A percentile compares a stretch with the other conserved stretches of the same genome.
Evolutionary conservation across 495 filamentous ascomycete species (phyloP).

Genomic region (Astrocystis sublimbata): DNA sequence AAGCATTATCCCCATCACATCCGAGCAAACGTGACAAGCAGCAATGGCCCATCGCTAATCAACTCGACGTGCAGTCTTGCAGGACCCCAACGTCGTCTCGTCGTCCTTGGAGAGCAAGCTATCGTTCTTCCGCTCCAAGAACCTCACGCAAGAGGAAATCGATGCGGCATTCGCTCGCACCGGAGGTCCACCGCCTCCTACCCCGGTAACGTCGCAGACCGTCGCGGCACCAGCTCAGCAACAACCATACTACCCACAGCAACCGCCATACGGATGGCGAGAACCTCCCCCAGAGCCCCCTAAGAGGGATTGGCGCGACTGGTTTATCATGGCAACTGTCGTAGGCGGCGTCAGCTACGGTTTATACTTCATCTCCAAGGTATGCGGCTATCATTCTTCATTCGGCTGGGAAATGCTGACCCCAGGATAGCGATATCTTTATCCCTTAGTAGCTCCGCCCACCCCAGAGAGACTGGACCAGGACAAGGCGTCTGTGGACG

Average conservation of each 20-base stretch:
- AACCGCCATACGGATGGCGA: conserved; percentile 63
- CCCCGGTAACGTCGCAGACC: conserved; percentile 45
- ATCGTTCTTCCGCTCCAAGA: conserved; percentile 94
- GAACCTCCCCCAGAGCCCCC: conserved; percentile 69
- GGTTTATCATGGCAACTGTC: conserved; percentile 96
- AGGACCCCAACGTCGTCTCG: conserved; percentile 86
- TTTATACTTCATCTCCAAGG: conserved; percentile 83
- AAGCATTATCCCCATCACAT: conserved; percentile 19
- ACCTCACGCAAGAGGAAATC: conserved; percentile 94
- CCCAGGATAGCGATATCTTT: conserved; percentile 75
- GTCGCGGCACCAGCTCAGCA: conserved; percentile 50
- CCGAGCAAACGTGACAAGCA: conserved; percentile 17
- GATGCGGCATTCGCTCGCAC: conserved; percentile 77
- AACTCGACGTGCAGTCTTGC: conserved; percentile 65
- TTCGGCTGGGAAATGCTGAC: conserved; percentile 21
- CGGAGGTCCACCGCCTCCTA: conserved; percentile 52
- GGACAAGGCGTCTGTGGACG: conserved; percentile 90
- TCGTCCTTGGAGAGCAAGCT: conserved; percentile 91
- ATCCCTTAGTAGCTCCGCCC: conserved; percentile 86
- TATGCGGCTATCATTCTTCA: conserved; percentile 27
- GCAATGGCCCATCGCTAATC: no score
- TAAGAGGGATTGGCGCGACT: conserved; percentile 93
- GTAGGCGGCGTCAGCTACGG: conserved; percentile 84
- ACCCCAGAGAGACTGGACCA: conserved; percentile 89
- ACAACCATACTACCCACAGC: conserved; percentile 64